phyloP scores from a whole-genome alignment of 805 yeast species.

The Monosporozyma aerobia region DNA sequence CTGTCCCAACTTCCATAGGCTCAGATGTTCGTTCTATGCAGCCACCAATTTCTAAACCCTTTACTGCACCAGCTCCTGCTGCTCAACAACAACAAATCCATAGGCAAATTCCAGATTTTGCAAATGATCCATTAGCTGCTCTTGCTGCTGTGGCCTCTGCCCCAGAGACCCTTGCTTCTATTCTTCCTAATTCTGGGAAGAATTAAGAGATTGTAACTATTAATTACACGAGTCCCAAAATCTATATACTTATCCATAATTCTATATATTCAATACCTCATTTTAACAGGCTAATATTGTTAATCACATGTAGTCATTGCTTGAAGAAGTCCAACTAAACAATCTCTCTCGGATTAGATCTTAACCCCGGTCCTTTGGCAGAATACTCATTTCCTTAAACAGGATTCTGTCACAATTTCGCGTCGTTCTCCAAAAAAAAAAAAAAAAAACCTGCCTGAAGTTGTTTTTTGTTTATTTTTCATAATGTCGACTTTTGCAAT shows the following conservation, averaged over 20 bases:
- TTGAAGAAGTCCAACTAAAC: neutral
- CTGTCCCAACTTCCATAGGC: neutral
- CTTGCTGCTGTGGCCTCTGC: conserved; percentile 33
- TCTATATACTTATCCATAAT: neutral
- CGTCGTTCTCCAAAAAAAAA: neutral
- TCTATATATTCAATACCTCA: neutral
- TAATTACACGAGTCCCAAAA: neutral
- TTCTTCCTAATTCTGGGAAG: conserved; percentile 1
- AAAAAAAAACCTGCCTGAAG: too few species aligned
- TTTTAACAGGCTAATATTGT: neutral
- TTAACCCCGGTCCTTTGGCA: neutral
- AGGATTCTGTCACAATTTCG: neutral
- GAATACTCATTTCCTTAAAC: neutral
- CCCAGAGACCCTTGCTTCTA: conserved; percentile 18
- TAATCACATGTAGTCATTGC: neutral
- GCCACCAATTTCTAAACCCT: neutral
- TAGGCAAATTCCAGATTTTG: conserved; percentile 15
- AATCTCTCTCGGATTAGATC: neutral
- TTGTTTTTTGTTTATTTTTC: neutral
- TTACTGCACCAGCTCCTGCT: neutral
- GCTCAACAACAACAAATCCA: neutral
- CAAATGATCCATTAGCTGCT: conserved; percentile 31
- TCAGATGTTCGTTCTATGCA: neutral
- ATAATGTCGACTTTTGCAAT: neutral
- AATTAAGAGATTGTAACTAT: neutral